Conservation (phyloP, 2,329 filamentous ascomycete species). For the Sclerotinia minor region DNA sequence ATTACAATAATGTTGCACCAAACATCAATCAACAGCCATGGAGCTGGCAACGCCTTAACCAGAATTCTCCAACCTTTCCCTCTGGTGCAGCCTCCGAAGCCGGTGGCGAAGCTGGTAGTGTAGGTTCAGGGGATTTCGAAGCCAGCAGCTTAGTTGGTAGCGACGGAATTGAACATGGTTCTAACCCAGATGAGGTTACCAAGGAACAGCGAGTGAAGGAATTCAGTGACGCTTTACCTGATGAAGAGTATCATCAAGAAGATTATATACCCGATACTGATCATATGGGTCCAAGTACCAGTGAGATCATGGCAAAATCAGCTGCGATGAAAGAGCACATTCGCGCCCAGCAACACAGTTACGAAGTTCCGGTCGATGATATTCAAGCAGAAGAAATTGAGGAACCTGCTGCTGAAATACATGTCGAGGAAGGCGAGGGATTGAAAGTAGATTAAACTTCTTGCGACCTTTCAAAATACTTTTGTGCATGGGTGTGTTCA, state of each 20-base stretch:
- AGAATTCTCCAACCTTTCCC: conserved; percentile 25
- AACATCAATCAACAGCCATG: conserved; percentile 16
- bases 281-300: conserved; percentile 32
- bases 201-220: conserved; percentile 34
- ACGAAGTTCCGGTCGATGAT: conserved; percentile 27
- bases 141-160: conserved; percentile 28
- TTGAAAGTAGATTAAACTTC: conserved; percentile 34
- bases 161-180: conserved; percentile 39
- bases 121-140: conserved; percentile 35
- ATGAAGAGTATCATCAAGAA: conserved; percentile 31
- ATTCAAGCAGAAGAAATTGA: conserved; percentile 33
- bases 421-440: conserved; percentile 40
- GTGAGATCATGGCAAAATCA: conserved; percentile 20
- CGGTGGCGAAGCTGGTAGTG: conserved; percentile 25
- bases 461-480: neutral
- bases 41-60: conserved; percentile 16
- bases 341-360: conserved; percentile 7
- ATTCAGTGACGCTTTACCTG: conserved; percentile 33
- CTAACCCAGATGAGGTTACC: conserved; percentile 35
- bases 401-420: conserved; percentile 40
- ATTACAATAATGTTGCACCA: conserved; percentile 26
- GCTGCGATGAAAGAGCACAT: neutral
- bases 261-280: conserved; percentile 37
- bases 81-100: conserved; percentile 38
- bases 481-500: neutral